Evolutionary conservation across 2,329 filamentous ascomycete genomes (phyloP), one percentile per base, ranked within the genome.

Genomic region (Cadophora sp.): DNA sequence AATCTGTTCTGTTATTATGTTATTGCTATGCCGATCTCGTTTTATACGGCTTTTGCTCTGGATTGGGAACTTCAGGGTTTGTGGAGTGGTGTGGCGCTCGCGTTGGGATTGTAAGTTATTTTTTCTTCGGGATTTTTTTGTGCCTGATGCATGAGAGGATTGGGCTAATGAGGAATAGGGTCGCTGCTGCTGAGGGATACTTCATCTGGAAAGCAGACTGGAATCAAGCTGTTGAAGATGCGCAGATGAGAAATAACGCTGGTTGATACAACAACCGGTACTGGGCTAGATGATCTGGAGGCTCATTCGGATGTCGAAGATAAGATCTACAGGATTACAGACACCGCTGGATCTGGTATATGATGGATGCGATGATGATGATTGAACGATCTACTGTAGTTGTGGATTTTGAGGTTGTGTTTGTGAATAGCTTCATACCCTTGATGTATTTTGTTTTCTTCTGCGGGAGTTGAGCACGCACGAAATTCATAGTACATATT

Each of bases 1-100:
- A 96, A 96, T 75, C 80, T 98, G 2, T 87, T 93, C 59, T 90
- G 90, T 24, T 97, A 97, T 81, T 99, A 98, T 79, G 81, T 87
- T 20, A 85, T 98, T 30, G 95, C 93, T 0, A 83, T 98, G 79
- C 95, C 96, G 0, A 87, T 97, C 41, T 93, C 90, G 47, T 91
- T 97, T 71, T 87, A 86, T 4, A 87, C 91, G 0, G 91, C 89
- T 0, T 97, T 98, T 77, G 90, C 88, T 0, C 80, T 94, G 3
- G 84, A 84, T 22, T 96, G 91, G 93, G 87, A 88, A 56, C 81
- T 98, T 45, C 83, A 87, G 65, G 95, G 95, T 0, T 81, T 98
- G 20, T 98, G 95, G 95, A 81, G 84, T 14, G 92, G 93, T 22
- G 87, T 94, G 7, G 91, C 89, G 0, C 78, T 96, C 70, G 94